A percentile compares a stretch with the other conserved stretches of the same genome.
Conservation (phyloP, 1,139 yeast genomes). For the Yamadazyma atlantica region DNA sequence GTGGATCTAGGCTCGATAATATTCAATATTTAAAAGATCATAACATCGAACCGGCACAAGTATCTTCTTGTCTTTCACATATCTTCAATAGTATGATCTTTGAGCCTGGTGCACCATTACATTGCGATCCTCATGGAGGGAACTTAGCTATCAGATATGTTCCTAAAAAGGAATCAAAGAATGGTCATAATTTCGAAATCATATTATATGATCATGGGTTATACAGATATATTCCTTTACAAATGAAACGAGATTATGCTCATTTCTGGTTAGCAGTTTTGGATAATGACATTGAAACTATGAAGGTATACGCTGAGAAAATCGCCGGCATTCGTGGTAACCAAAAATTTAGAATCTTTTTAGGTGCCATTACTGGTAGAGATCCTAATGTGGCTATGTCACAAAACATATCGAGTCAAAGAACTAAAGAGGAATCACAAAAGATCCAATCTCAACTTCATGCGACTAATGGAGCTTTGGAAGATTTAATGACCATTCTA, state of each 20-base stretch:
- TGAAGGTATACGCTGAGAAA: conserved; percentile 71
- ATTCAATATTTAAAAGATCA: conserved; percentile 59
- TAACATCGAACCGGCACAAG: conserved; percentile 71
- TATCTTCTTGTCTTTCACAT: conserved; percentile 83
- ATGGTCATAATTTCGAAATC: conserved; percentile 83
- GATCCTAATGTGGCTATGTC: conserved; percentile 42
- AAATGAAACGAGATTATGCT: conserved; percentile 79
- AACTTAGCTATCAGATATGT: conserved; percentile 75
- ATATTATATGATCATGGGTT: conserved; percentile 93
- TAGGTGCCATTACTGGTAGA: conserved; percentile 94
- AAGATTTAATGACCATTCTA: conserved; percentile 76
- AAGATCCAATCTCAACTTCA: conserved; percentile 64
- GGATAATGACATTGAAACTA: conserved; percentile 62
- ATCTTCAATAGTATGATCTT: conserved; percentile 94
- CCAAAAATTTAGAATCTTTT: conserved; percentile 74
- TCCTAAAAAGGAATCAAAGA: conserved; percentile 19
- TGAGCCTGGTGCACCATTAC: conserved; percentile 87
- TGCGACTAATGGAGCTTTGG: conserved; percentile 59
- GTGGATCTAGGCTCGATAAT: conserved; percentile 84
- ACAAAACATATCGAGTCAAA: conserved; percentile 50
- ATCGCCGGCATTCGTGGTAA: conserved; percentile 83
- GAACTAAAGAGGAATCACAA: conserved; percentile 57
- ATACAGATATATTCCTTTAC: conserved; percentile 78
- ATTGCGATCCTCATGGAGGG: conserved; percentile 99
- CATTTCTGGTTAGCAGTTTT: conserved; percentile 90